Evolutionary conservation across 805 yeast species (phyloP).

Genomic region (Starmerella tilneyi): DNA sequence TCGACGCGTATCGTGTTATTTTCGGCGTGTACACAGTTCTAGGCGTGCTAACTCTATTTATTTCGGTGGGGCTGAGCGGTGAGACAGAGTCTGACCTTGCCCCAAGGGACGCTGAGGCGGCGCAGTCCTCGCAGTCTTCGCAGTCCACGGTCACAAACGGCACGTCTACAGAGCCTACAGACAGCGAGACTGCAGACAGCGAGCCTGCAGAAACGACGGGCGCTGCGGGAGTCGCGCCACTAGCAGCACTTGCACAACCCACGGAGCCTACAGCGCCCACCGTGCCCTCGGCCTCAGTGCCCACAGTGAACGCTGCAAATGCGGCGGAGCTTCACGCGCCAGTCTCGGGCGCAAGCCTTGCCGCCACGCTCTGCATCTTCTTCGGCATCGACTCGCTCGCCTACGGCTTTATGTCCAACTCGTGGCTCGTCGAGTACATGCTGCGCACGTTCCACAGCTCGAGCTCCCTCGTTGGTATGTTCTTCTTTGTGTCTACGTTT

Average conservation of each 20-base stretch:
- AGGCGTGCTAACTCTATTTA: slow-evolving; percentile 40
- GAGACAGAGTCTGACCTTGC: slow-evolving; percentile 2
- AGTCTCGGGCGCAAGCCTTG: slow-evolving; percentile 7
- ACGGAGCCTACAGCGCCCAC: too few species aligned
- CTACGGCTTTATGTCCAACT: slow-evolving; percentile 75
- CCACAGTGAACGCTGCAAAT: background rate
- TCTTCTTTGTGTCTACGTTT: slow-evolving; percentile 24
- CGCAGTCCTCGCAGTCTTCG: background rate
- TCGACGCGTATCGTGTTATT: slow-evolving; percentile 41
- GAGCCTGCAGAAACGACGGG: background rate
- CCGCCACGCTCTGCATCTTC: slow-evolving; percentile 20
- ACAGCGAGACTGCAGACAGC: too few species aligned
- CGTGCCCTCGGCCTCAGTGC: background rate
- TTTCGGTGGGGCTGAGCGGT: slow-evolving; percentile 38
- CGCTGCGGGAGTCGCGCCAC: background rate
- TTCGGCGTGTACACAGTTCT: slow-evolving; percentile 48
- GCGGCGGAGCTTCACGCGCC: background rate
- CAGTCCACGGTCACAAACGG: background rate
- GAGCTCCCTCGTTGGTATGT: slow-evolving; percentile 52
- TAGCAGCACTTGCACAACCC: too few species aligned
- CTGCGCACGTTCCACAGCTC: slow-evolving; percentile 44
- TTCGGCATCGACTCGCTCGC: slow-evolving; percentile 85
- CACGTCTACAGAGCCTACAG: background rate
- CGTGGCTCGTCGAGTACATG: slow-evolving; percentile 83
- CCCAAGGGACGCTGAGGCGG: slow-evolving; percentile 4